These are phyloP conservation scores for Saprolegnia parasitica DNA, from an alignment of 352 stramenopile genomes.

Conservation along the genomic window DNA sequence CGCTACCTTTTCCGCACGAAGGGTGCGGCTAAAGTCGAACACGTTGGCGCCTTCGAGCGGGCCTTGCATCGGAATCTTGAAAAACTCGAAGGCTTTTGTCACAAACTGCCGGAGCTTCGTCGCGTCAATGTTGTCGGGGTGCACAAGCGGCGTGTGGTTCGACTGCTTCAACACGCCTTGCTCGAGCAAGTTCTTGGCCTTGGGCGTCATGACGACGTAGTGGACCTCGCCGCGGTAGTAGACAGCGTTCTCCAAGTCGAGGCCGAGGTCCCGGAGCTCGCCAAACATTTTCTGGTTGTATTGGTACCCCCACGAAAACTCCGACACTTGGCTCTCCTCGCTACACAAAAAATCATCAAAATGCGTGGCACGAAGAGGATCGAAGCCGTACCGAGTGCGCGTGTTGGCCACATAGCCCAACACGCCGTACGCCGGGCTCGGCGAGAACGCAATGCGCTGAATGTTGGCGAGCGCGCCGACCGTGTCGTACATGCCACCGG, in stretches of 20 bases:
- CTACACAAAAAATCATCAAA: slow-evolving; percentile 11
- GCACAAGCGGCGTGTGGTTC: slow-evolving; percentile 53
- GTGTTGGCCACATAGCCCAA: slow-evolving; percentile 80
- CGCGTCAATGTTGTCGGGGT: slow-evolving; percentile 64
- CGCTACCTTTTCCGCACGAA: slow-evolving; percentile 51
- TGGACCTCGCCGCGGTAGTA: slow-evolving; percentile 85
- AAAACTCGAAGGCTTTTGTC: slow-evolving; percentile 59
- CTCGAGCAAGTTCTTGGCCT: slow-evolving; percentile 68
- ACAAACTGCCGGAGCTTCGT: slow-evolving; percentile 57
- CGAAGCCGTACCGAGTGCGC: slow-evolving; percentile 35
- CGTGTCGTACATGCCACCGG: slow-evolving; percentile 63
- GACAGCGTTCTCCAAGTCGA: slow-evolving; percentile 81
- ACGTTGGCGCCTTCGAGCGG: slow-evolving; percentile 63
- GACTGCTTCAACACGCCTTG: slow-evolving; percentile 56
- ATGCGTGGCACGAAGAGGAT: neutral
- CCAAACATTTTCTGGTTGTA: slow-evolving; percentile 83
- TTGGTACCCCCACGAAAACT: slow-evolving; percentile 84
- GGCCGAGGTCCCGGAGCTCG: slow-evolving; percentile 61
- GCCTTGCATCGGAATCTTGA: slow-evolving; percentile 63
- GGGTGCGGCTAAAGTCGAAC: slow-evolving; percentile 82
- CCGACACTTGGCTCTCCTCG: slow-evolving; percentile 68
- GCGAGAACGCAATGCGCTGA: slow-evolving; percentile 74
- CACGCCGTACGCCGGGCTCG: slow-evolving; percentile 73
- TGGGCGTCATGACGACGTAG: slow-evolving; percentile 83
- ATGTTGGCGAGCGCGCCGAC: slow-evolving; percentile 57